These are phyloP conservation scores for Penicillium lagena DNA, from an alignment of 495 filamentous ascomycete species.

Conservation along the genomic window DNA sequence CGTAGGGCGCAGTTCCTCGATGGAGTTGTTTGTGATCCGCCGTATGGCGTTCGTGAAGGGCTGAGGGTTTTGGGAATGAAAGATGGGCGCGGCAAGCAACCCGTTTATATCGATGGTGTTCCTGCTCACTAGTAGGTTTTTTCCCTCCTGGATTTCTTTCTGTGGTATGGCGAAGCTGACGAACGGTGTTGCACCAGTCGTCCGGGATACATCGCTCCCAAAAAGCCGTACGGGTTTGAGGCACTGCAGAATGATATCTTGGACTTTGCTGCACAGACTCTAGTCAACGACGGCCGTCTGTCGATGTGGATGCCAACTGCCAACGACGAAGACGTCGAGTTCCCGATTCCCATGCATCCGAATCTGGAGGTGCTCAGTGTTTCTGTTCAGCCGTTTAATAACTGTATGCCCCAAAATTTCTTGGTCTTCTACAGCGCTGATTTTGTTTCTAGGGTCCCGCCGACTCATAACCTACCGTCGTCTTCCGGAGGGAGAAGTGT, in stretches of 20 bases:
- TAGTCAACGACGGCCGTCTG: constrained; percentile 77
- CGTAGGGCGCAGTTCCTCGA: constrained; percentile 58
- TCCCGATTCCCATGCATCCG: constrained; percentile 71
- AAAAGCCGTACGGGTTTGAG: constrained; percentile 83
- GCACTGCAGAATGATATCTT: constrained; percentile 87
- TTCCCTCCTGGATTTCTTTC: too few species aligned
- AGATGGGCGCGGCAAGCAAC: constrained; percentile 55
- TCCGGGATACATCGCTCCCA: constrained; percentile 79
- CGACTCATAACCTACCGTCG: constrained; percentile 79
- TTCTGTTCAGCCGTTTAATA: constrained; percentile 80
- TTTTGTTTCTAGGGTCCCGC: constrained; percentile 61
- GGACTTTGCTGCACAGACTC: constrained; percentile 65
- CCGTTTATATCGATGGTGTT: constrained; percentile 63
- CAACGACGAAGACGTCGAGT: constrained; percentile 67
- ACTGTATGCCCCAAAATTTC: constrained; percentile 46
- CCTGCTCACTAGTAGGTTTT: constrained; percentile 58
- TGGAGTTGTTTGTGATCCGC: constrained; percentile 93
- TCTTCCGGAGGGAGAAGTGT: constrained; percentile 54
- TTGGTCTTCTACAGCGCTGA: neutral
- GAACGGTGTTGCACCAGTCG: constrained; percentile 35
- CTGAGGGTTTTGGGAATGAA: constrained; percentile 76
- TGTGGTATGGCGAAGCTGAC: too few species aligned
- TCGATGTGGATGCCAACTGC: constrained; percentile 98
- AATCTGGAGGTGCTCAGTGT: constrained; percentile 69
- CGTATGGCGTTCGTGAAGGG: constrained; percentile 95